phyloP scores from a whole-genome alignment of 2,329 filamentous ascomycete genomes.

The Trichoderma koningiopsis region DNA sequence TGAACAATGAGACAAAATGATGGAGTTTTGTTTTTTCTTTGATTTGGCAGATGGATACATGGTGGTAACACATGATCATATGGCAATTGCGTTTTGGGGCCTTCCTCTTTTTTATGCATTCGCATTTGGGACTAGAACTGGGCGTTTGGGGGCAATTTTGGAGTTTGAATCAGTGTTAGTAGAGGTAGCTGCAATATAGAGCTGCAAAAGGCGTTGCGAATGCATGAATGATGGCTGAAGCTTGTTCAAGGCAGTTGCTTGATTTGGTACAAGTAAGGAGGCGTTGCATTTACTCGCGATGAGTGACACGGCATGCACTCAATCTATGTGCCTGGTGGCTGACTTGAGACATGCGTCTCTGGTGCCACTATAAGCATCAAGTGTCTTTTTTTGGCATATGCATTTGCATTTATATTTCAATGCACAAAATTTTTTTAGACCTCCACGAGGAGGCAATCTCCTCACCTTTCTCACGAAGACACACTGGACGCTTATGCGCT shows the following conservation, averaged over 20 bases:
- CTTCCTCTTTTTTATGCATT: background rate
- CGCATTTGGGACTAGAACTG: background rate
- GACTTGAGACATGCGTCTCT: background rate
- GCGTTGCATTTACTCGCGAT: background rate
- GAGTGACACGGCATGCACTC: background rate
- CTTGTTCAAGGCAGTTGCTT: background rate
- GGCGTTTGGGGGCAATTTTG: background rate
- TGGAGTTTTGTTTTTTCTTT: conserved; percentile 10
- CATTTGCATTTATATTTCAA: too few species aligned
- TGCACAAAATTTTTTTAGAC: too few species aligned
- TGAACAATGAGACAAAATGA: background rate
- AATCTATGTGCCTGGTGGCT: background rate
- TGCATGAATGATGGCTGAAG: background rate
- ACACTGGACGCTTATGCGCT: too few species aligned
- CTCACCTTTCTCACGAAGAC: background rate
- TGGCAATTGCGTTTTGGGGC: background rate
- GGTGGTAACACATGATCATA: conserved; percentile 5
- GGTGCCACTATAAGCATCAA: background rate
- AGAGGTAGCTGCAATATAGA: background rate
- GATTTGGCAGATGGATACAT: conserved; percentile 14
- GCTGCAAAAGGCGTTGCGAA: background rate
- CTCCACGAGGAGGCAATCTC: background rate
- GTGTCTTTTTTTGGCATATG: too few species aligned
- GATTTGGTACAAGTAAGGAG: background rate
- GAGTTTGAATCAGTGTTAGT: background rate